These are phyloP conservation scores for Xerocomellus amylosporus DNA, from an alignment of 768 basidiomycete genomes.

Conservation along the genomic window DNA sequence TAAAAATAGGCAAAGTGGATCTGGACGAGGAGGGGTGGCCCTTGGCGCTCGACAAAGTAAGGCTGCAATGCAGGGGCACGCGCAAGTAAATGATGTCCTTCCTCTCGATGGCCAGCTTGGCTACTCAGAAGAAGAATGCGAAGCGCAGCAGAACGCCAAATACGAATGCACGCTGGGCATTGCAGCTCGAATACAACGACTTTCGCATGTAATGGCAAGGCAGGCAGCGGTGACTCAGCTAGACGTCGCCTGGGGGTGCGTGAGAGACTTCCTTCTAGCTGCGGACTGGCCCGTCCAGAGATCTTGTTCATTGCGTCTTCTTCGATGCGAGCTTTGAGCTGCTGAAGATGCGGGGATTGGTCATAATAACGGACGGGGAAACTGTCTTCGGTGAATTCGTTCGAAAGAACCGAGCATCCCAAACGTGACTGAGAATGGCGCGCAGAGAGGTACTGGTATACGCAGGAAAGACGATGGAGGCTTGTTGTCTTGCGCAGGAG, in stretches of 20 bases:
- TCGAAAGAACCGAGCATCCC: conserved; percentile 33
- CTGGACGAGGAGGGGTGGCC: neutral
- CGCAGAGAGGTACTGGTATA: conserved; percentile 30
- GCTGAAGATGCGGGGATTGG: too few species aligned
- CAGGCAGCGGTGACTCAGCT: conserved; percentile 39
- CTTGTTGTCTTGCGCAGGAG: conserved; percentile 27
- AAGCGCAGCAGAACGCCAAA: conserved; percentile 40
- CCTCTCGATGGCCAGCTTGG: too few species aligned
- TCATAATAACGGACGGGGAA: too few species aligned
- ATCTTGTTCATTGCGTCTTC: conserved; percentile 10
- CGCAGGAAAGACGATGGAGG: conserved; percentile 26
- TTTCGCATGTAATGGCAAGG: conserved; percentile 22
- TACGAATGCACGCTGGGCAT: conserved; percentile 32
- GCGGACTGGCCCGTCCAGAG: conserved; percentile 9
- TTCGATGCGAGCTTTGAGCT: conserved; percentile 30
- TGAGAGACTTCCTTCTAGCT: neutral
- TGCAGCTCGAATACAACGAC: conserved; percentile 42
- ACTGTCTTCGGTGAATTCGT: conserved; percentile 10
- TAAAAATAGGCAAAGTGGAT: neutral
- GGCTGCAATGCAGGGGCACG: conserved; percentile 27
- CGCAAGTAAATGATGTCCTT: neutral
- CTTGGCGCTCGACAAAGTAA: neutral
- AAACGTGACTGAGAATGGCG: conserved; percentile 23
- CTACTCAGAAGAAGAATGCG: conserved; percentile 33
- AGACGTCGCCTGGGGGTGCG: neutral